Base-by-base conservation (phyloP, 1,284 basidiomycete genomes). In the Tilletiaria anomala region DNA sequence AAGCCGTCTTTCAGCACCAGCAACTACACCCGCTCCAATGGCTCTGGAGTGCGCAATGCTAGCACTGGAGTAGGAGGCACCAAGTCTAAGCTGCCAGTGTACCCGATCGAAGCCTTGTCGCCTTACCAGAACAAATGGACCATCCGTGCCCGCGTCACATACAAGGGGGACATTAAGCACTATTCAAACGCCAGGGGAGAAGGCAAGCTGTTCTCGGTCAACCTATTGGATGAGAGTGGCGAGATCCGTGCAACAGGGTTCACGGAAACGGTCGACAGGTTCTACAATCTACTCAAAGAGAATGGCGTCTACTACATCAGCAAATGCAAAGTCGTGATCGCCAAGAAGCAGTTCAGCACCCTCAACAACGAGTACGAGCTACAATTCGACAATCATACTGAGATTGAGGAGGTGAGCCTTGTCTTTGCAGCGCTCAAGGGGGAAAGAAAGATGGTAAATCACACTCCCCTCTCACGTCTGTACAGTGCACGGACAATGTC, bases 41-140 rank as follows among this genome's bases (percentile, higher is more conserved):
- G n/a, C n/a, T n/a, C n/a, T n/a, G n/a, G n/a, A n/a, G n/a, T n/a
- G n/a, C n/a, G n/a, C n/a, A n/a, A n/a, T n/a, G n/a, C n/a, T n/a
- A n/a, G n/a, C n/a, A n/a, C n/a, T n/a, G n/a, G n/a, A n/a, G n/a
- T n/a, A n/a, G 26, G 26, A 8, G 26, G 26, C 26, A 29, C 26
- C 26, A 29, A 29, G n/a, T 8, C 26, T n/a, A 29, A 29, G 26
- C n/a, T 58, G 47, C 58, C 73, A 52, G 74, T 79, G 45, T 83
- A 78, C 68, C 89, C 89, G 3, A 97, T 97, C 56, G 89, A 94
- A 62, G 83, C 82, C 4, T 76, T 97, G 37, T 91, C 83, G 57
- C 93, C 91, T 5, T 97, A 96, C 67, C 86, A 93, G 69, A 96
- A 93, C 71, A 89, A 88, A 70, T 75, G 63, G 91, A 91, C 84